These are phyloP conservation scores for Berberis thunbergii DNA, from an alignment of 164 flowering plant genomes.

Conservation along the genomic window DNA sequence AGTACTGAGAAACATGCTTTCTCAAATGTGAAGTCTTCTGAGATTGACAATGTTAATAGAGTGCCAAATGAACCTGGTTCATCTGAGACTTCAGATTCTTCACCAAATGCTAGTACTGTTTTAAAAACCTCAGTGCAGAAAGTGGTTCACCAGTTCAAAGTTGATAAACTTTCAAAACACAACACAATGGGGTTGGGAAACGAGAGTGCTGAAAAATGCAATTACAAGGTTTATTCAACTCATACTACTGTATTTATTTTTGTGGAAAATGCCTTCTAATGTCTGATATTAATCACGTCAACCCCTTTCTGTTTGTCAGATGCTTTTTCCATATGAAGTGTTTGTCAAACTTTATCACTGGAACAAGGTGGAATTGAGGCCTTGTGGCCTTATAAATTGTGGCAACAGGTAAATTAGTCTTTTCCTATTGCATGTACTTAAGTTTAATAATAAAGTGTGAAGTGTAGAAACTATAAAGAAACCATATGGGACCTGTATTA, in stretches of 20 bases:
- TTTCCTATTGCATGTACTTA: neutral
- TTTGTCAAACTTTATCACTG: constrained; percentile 66
- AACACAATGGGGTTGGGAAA: constrained; percentile 17
- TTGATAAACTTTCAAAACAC: constrained; percentile 36
- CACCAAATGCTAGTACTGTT: constrained; percentile 30
- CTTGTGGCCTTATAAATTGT: constrained; percentile 78
- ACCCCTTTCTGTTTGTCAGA: constrained; percentile 31
- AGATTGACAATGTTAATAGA: constrained; percentile 7
- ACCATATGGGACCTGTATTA: no score
- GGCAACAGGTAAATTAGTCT: constrained; percentile 69
- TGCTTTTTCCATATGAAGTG: constrained; percentile 55
- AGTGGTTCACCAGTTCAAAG: constrained; percentile 55
- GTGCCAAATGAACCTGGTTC: constrained; percentile 3
- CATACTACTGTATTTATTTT: neutral
- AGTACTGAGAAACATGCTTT: constrained; percentile 13
- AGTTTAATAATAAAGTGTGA: no score
- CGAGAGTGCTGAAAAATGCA: constrained; percentile 34
- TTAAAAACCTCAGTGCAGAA: constrained; percentile 50
- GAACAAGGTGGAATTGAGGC: constrained; percentile 65
- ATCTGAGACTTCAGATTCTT: constrained; percentile 16
- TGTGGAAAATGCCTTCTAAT: neutral
- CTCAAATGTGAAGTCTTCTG: no score
- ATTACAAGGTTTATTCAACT: constrained; percentile 36
- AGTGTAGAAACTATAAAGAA: no score
- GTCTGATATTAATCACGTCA: neutral